A percentile compares a stretch with the other conserved stretches of the same genome.
These are phyloP conservation scores for Penicillium ucsense DNA, from an alignment of 495 filamentous ascomycete genomes.

Conservation along the genomic window DNA sequence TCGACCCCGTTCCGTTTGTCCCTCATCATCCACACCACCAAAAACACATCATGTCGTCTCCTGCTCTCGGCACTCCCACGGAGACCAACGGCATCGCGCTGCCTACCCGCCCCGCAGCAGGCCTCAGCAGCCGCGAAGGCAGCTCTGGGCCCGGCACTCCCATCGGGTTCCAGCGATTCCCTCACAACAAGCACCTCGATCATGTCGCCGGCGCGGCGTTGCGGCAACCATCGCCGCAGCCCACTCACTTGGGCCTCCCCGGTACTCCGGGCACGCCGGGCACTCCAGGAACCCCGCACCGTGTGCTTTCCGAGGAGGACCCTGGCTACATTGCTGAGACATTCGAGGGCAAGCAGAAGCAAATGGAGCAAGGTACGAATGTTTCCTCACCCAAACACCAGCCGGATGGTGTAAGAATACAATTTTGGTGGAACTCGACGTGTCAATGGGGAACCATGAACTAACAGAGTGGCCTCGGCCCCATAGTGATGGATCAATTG, in stretches of 20 bases:
- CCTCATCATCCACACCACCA: not conserved
- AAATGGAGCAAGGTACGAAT: constrained; percentile 76
- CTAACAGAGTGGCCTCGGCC: not conserved
- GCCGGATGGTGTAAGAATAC: not conserved
- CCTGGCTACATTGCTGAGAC: constrained; percentile 91
- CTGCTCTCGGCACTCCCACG: constrained; percentile 21
- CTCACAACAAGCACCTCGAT: constrained; percentile 56
- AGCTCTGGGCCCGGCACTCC: constrained; percentile 35
- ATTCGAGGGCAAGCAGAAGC: constrained; percentile 87
- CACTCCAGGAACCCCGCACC: constrained; percentile 32
- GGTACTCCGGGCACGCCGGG: constrained; percentile 55
- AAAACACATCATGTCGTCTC: constrained; percentile 26
- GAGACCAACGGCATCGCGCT: constrained; percentile 22
- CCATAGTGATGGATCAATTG: constrained; percentile 58
- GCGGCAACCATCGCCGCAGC: constrained; percentile 77
- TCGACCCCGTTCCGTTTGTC: not conserved
- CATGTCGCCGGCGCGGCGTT: constrained; percentile 47
- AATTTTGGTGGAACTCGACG: not conserved
- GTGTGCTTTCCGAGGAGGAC: constrained; percentile 77
- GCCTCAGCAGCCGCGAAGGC: constrained; percentile 29
- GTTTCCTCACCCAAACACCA: not conserved
- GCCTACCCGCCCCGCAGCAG: constrained; percentile 26
- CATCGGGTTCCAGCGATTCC: constrained; percentile 39
- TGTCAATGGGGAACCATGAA: not conserved
- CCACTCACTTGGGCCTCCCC: constrained; percentile 78